Base-by-base conservation (phyloP, 2,329 filamentous ascomycete species). In the Magnaporthales sp. region DNA sequence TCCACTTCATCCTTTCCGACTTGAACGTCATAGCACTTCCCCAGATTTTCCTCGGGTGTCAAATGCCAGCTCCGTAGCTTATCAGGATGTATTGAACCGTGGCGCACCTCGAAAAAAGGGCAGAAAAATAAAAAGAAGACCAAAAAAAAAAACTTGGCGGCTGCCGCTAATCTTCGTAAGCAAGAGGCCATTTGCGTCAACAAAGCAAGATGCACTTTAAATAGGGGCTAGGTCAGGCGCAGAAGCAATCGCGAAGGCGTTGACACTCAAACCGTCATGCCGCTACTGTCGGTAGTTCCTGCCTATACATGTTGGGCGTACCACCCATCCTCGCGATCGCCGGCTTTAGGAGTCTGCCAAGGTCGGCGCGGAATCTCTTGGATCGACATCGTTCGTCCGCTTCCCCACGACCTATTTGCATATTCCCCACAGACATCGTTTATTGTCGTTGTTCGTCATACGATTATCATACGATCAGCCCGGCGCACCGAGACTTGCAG, bases 241-340 rank as follows among this genome's bases (percentile, higher is more conserved):
- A 58, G 22, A 58, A 58, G 54, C 54, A 58, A 58, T 26, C 13
- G n/a, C 54, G 24, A 26, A 58, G 24, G 54, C n/a, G n/a, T 22
- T 26, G 54, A 26, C 24, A 58, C 13, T 58, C 54, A 58, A 58
- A 58, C 54, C 54, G 54, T 58, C 54, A 58, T 22, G 22, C n/a
- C n/a, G 54, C 54, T 58, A 58, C 54, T 58, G 54, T 26, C 54
- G 54, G 54, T 58, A 58, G 54, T 58, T 58, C 54, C 54, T 58
- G 22, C 54, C 54, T 58, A 58, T 58, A 58, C 54, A 58, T 58
- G 54, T 58, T 58, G 7, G 54, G 54, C 24, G 54, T 10, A 26
- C 54, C 54, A 58, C 54, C 54, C 54, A 24, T 58, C 22, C 11
- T 58, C 54, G 54, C 54, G 7, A 26, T 58, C 3, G 54, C 54